Base-by-base conservation (phyloP, 306 rosid genomes). In the Ormosia semicastrata region DNA sequence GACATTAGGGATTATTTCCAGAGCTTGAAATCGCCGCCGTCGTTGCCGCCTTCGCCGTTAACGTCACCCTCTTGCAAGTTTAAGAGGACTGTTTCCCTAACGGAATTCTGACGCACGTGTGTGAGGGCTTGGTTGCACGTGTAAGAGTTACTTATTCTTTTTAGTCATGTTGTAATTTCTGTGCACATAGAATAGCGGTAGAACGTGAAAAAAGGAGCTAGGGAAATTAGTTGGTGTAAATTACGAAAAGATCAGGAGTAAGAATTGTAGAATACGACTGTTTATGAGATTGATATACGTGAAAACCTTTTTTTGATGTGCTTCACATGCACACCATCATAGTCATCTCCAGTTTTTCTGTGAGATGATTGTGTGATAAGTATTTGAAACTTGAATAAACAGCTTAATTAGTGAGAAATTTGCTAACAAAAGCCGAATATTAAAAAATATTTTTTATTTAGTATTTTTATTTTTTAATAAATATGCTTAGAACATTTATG, bases 1-100 rank as follows among this genome's bases (percentile, higher is more conserved):
- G 81, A 88, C 72, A 85, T 96, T 13, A 80, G 69, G 18, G 92
- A 87, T 1, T 92, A 93, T 62, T 92, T 92, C 36, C 78, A 85
- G 7, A 88, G 71, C 7, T 81, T 87, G 64, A 83, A 83, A 49
- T 62, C 89, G 17, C 90, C 98, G 52, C 89, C 94, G 71, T 83
- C 92, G 3, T 18, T 88, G 77, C 91, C 92, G 33, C 81, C 93
- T 37, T 92, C 97, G 6, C 94, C 94, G 62, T 64, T 74, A 47
- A 43, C 78, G 44, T 82, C 93, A 3, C 78, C 81, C 80, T 78
- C 84, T 5, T 71, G 72, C 5, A 77, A 53, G 59, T 34, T 73
- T 46, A 80, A 88, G 33, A 78, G 80, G 68, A 69, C 65, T 54
- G 14, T 73, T 33, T 87, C 90, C 4, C 62, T 87, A 29, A 12